Base-by-base conservation (phyloP, 257 asterid genomes). In the Cordia subcordata region DNA sequence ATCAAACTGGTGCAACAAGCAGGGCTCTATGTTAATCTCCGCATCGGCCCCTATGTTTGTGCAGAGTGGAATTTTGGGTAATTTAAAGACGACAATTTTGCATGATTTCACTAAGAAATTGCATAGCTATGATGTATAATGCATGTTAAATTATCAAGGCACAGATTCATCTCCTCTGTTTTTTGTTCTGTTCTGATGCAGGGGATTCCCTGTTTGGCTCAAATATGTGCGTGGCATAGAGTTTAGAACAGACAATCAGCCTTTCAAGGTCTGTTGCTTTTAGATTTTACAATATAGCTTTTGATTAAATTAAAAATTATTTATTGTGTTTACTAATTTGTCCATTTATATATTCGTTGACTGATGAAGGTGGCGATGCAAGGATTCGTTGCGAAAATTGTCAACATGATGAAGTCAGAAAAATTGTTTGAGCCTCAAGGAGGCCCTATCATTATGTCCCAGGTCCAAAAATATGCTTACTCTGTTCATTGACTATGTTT, bases 41-140 rank as follows among this genome's bases (percentile, higher is more conserved):
- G 99, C 5, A 86, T 92, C 55, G 99, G 99, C 50, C 96, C 99
- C 22, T 88, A 74, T 45, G 67, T 86, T 33, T 92, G 99, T 65
- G 99, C 91, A 14, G 99, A 92, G 60, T 92, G 96, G 96, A 92
- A 88, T 55, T 84, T 88, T 56, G 96, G 99, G 96, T 88, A 81
- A 64, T 55, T 17, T 61, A 42, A 5, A 3, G 0, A 13, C 18
- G 19, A 16, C 11, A 54, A 11, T 18, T 4, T 23, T 52, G 9
- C 19, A 20, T 42, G 13, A 49, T 20, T 18, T 5, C 1, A 3
- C n/a, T 27, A 40, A 47, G 18, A 32, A 44, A 50, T 22, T 20
- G 49, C 38, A 19, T 44, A 11, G 11, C 11, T 44, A 54, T 21
- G 9, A 20, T 4, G 27, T 14, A 53, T 17, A 22, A 13, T 16